Conservation (phyloP, 2,329 filamentous ascomycete genomes). For the Cordyceps farinosa region DNA sequence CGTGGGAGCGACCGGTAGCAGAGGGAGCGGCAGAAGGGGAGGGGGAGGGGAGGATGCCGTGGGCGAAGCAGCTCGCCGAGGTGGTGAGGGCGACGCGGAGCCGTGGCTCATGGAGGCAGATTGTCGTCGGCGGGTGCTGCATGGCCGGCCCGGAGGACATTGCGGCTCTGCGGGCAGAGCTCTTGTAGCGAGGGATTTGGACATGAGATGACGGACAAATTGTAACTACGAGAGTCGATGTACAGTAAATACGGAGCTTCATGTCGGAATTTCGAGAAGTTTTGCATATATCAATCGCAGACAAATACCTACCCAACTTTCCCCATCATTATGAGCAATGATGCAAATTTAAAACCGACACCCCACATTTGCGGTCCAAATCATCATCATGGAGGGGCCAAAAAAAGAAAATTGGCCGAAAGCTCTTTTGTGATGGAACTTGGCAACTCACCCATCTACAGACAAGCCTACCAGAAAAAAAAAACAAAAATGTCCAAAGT, state of each 20-base stretch:
- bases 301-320: too few species aligned
- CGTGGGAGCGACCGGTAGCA: slow-evolving; percentile 55
- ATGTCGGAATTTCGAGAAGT: too few species aligned
- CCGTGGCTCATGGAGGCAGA: slow-evolving; percentile 40
- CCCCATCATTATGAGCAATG: neutral
- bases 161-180: slow-evolving; percentile 24
- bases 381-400: neutral
- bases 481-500: slow-evolving; percentile 51
- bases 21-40: slow-evolving; percentile 34
- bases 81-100: slow-evolving; percentile 37
- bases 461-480: neutral
- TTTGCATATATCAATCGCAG: too few species aligned
- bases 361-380: slow-evolving; percentile 1
- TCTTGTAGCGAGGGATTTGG: neutral
- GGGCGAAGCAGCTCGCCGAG: slow-evolving; percentile 44
- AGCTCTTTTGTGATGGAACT: too few species aligned
- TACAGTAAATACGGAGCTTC: neutral
- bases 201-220: neutral
- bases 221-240: neutral
- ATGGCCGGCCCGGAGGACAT: slow-evolving; percentile 41
- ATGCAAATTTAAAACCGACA: neutral
- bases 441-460: too few species aligned
- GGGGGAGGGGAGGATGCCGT: slow-evolving; percentile 30
- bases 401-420: neutral
- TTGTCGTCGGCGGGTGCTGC: slow-evolving; percentile 53